Conservation (phyloP, 768 basidiomycete species). For the Floccularia luteovirens region DNA sequence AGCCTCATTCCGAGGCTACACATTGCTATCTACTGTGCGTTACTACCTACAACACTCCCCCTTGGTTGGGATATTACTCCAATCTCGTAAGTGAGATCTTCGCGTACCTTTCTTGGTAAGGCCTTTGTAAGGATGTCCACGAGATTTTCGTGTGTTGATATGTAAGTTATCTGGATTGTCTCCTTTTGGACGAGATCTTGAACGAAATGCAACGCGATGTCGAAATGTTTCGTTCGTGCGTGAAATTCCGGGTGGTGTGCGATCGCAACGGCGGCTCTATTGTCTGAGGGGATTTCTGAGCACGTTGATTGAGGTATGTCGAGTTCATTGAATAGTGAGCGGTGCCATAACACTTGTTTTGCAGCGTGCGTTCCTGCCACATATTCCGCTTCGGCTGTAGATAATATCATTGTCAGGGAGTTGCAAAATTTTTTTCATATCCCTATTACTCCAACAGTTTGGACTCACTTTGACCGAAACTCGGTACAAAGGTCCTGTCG, state of each 20-base stretch:
- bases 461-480: too few species aligned
- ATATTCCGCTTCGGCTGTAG: constrained; percentile 37
- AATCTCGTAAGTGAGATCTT: constrained; percentile 6
- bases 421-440: too few species aligned
- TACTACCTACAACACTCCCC: constrained; percentile 8
- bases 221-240: constrained; percentile 14
- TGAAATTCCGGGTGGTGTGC: constrained; percentile 13
- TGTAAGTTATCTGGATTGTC: constrained; percentile 6
- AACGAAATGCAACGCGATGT: constrained; percentile 9
- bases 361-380: constrained; percentile 16
- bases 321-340: constrained; percentile 9
- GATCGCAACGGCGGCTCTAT: constrained; percentile 12
- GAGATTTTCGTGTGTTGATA: constrained; percentile 7
- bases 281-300: constrained; percentile 9
- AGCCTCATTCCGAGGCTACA: too few species aligned
- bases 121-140: constrained; percentile 12
- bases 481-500: too few species aligned
- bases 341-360: constrained; percentile 16
- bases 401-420: constrained; percentile 20
- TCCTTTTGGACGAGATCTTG: constrained; percentile 4
- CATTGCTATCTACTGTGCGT: too few species aligned
- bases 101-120: constrained; percentile 5
- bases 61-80: constrained; percentile 7
- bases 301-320: constrained; percentile 1
- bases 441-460: too few species aligned